Percentiles rank a stretch among this genome's conserved stretches.
Evolutionary conservation across 768 basidiomycete genomes (phyloP).

Genomic region (Mycena capillaripes): DNA sequence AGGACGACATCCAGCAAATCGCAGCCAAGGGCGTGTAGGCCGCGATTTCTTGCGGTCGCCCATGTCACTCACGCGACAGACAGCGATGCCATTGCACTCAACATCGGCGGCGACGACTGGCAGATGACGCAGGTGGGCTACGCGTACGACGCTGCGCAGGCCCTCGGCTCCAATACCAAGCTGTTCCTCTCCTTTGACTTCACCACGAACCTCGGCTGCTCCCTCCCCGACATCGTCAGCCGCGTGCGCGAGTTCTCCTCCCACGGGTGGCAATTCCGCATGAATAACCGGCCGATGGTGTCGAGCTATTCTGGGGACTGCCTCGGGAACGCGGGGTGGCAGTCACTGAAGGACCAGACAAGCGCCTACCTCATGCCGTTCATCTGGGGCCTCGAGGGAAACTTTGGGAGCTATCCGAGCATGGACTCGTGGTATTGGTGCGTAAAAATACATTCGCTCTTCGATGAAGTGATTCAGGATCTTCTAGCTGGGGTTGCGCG

Average conservation of each 20-base stretch:
- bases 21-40: slow-evolving; percentile 59
- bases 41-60: background rate
- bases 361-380: slow-evolving; percentile 67
- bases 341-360: slow-evolving; percentile 60
- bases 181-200: no score
- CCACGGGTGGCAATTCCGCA: background rate
- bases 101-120: slow-evolving; percentile 71
- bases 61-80: slow-evolving; percentile 42
- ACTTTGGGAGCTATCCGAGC: slow-evolving; percentile 60
- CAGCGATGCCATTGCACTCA: slow-evolving; percentile 74
- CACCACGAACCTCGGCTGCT: slow-evolving; percentile 68
- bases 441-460: no score
- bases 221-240: slow-evolving; percentile 55
- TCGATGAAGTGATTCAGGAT: no score
- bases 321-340: slow-evolving; percentile 67
- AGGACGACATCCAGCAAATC: slow-evolving; percentile 57
- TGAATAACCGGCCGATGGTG: slow-evolving; percentile 61
- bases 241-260: no score
- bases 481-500: slow-evolving; percentile 69
- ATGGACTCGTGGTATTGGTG: slow-evolving; percentile 67
- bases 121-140: slow-evolving; percentile 60
- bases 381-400: slow-evolving; percentile 66
- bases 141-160: slow-evolving; percentile 66
- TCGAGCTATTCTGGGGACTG: slow-evolving; percentile 75
- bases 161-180: no score